Evolutionary conservation across 2,329 filamentous ascomycete species (phyloP), one percentile per base, ranked within the genome.

Genomic region (Fusarium bactridioides): DNA sequence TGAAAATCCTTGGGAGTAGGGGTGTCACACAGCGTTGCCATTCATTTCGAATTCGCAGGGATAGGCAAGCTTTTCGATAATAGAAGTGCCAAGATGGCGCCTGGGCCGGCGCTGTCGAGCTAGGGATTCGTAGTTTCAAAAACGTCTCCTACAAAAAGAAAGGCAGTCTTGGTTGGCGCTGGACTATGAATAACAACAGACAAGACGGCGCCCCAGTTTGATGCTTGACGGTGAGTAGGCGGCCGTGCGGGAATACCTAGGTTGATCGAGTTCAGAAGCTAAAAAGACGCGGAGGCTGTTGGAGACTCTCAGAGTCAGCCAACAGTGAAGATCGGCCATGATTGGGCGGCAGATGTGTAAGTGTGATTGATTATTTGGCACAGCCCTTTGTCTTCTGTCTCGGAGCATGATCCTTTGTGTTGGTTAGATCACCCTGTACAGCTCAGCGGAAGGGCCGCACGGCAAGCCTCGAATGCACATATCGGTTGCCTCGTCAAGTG

Each of bases 321-420:
- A 74, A 55, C 55, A 51, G 53, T 41, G 21, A 56, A 29, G 50
- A 40, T 31, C 25, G 43, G 33, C 21, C 47, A 25, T n/a, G 59
- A 73, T 77, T 77, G 71, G 67, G 33, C 25, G 29, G 60, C 33
- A 61, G 58, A 50, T 41, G 59, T 48, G 57, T 65, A 61, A 44
- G 61, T 62, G 65, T 59, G 70, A 67, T 65, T 59, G 70, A 67
- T 65, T 55, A 65, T 72, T 69, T 76, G 61, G 74, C 70, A 75
- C 72, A 72, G 58, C 73, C 67, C 40, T 74, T 76, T 50, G 58
- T 58, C 55, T 62, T 41, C 35, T 66, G 61, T 70, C 61, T 65
- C 65, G 51, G 57, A 69, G 60, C 64, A 74, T 68, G 68, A 58
- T 61, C 50, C 54, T 65, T 62, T 60, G 66, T 61, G 58, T 50